Evolutionary conservation across 1,284 basidiomycete genomes (phyloP), one percentile per base, ranked within the genome.

Genomic region (Puccinia hordei): DNA sequence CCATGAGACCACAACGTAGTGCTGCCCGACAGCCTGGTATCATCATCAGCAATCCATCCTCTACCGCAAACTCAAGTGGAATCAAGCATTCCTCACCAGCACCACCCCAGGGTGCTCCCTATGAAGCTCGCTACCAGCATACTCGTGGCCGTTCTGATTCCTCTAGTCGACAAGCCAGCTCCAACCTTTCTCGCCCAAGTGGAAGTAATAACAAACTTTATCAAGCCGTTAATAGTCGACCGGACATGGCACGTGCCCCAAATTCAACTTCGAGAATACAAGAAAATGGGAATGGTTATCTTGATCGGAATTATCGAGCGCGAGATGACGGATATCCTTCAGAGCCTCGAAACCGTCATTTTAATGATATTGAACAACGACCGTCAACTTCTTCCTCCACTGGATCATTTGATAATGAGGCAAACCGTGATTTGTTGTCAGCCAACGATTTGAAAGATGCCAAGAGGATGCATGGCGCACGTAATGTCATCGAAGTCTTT

Each of bases 1-100:
- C 77, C 51, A 71, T 61, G 55, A 72, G 77, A 63, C 77, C 77
- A 57, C 68, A 72, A 30, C 68, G 77, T 24, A 79, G 57, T 57
- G 77, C 77, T 33, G 77, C 77, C 22, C 51, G 77, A n/a, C 77
- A 79, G 8, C 77, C 77, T 72, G 77, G 77, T 61, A 79, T 79
- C 63, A 38, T 79, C 66, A 57, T 79, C 51, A 79, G 66, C 38
- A 79, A 79, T 63, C 33, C 38, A 68, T 41, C 49, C 24, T 69
- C 68, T 44, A 1, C 41, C 44, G 24, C 53, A 24, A 44, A 46
- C 27, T 27, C 55, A n/a, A 33, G 35, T 27, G n/a, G 19, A 24
- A 59, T n/a, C 73, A 27, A 46, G 22, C 76, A 41, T 41, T 51
- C 5, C n/a, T 51, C 22, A 13, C 30, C 51, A 41, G 15, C n/a